Evolutionary conservation across 306 rosid species (phyloP).

Genomic region (Citrullus colocynthis): DNA sequence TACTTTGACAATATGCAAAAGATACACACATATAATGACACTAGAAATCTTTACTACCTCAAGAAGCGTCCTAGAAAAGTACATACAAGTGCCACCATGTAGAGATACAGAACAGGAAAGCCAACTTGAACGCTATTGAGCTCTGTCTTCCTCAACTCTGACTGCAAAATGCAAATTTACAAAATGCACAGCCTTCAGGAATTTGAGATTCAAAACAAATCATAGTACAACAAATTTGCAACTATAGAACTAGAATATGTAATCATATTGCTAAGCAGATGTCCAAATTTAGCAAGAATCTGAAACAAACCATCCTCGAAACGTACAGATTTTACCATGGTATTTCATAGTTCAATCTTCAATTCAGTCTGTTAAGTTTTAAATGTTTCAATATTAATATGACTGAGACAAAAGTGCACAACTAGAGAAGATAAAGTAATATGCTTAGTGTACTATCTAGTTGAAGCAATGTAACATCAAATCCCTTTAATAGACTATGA

Average conservation of each 20-base stretch:
- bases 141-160: conserved; percentile 32
- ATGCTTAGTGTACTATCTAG: neutral
- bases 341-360: neutral
- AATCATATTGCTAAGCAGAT: neutral
- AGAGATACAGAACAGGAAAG: conserved; percentile 65
- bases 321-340: neutral
- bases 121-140: conserved; percentile 50
- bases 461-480: neutral
- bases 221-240: neutral
- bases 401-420: neutral
- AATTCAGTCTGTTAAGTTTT: neutral
- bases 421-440: neutral
- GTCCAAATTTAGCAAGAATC: neutral
- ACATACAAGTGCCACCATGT: conserved; percentile 56
- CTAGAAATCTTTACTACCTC: conserved; percentile 22
- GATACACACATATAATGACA: neutral
- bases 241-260: neutral
- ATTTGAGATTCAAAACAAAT: neutral
- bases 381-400: neutral
- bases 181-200: neutral
- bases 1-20: neutral
- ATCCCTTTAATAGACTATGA: neutral
- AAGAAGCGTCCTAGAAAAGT: conserved; percentile 48
- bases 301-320: neutral
- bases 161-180: conserved; percentile 40